Percentiles rank a stretch among this genome's conserved stretches.
phyloP scores from a whole-genome alignment of 495 filamentous ascomycete species.

The Amphirosellinia nigrospora region DNA sequence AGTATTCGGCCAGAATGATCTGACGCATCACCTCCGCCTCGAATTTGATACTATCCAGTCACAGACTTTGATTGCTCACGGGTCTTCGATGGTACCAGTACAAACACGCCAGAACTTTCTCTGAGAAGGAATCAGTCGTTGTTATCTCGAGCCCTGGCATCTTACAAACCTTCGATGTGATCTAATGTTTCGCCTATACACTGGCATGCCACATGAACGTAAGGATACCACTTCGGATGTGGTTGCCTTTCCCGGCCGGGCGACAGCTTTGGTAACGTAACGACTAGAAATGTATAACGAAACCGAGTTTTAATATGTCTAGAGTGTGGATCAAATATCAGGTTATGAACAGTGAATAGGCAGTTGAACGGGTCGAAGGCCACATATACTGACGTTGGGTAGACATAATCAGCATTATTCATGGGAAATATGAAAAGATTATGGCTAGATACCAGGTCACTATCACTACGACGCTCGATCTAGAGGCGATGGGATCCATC shows the following conservation, averaged over 20 bases:
- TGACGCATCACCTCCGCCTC: conserved; percentile 57
- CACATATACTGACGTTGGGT: conserved; percentile 30
- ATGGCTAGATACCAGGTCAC: conserved; percentile 46
- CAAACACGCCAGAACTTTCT: conserved; percentile 58
- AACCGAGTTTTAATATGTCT: conserved; percentile 22
- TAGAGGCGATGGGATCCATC: conserved; percentile 62
- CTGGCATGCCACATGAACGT: not conserved
- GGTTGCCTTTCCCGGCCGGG: not conserved
- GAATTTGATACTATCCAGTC: conserved; percentile 57
- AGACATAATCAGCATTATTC: conserved; percentile 55
- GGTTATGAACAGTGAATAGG: conserved; percentile 53
- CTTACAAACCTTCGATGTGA: conserved; percentile 67
- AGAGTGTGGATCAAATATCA: conserved; percentile 54
- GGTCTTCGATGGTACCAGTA: conserved; percentile 51
- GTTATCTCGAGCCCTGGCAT: conserved; percentile 63
- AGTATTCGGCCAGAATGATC: not conserved
- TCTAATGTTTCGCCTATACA: conserved; percentile 28
- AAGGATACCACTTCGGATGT: not conserved
- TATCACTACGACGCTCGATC: conserved; percentile 62
- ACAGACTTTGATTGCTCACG: conserved; percentile 59
- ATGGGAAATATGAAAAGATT: not conserved
- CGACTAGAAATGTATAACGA: not conserved
- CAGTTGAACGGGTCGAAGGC: not conserved
- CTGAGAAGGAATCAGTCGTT: conserved; percentile 56
- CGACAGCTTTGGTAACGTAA: not conserved